Base-by-base conservation (phyloP, 805 yeast species). In the Soucietia sequanensis region DNA sequence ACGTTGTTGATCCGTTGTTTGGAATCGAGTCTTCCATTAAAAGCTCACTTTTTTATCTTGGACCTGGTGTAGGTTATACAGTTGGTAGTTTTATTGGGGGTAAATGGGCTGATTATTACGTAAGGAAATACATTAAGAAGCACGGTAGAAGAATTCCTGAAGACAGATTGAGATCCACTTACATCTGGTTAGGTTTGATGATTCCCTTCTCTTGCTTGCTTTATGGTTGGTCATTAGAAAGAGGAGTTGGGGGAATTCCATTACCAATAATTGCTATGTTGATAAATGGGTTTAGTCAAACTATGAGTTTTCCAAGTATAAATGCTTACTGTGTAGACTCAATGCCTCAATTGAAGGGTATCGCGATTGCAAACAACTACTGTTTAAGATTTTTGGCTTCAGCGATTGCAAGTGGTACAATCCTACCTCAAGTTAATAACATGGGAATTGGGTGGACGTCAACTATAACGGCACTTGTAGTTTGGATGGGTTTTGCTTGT, bases 51-150 rank as follows among this genome's bases (percentile, higher is more conserved):
- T 38, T 38, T 26, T 38, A 38, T 30, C 16, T 38, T 12, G 25
- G 38, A 4, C 37, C 41, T 6, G 41, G 41, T 5, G 4, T 21
- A 6, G 41, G 41, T 25, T 38, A 38, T 31, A 16, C 34, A 7
- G 4, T 33, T 11, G 36, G 36, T 3, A 11, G 30, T 4, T 33
- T 19, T 12, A 7, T 31, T 12, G 34, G 23, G 23, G 23, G 23
- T 21, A 21, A 21, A 10, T 21, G 23, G 23, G 10, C 9, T 21
- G 23, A 21, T 10, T 21, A 8, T 21, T 10, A 21, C 10, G 23
- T 21, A 21, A 7, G 23, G 23, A 21, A 21, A 10, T 21, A 21
- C 10, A 21, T 21, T 8, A 21, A 8, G 7, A 21, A 21, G 23
- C 7, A 10, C 7, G 23, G 23, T 21, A 21, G 10, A 21, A 21